Evolutionary conservation across 148 eudicot species (phyloP).

Genomic region (Fagopyrum esculentum): DNA sequence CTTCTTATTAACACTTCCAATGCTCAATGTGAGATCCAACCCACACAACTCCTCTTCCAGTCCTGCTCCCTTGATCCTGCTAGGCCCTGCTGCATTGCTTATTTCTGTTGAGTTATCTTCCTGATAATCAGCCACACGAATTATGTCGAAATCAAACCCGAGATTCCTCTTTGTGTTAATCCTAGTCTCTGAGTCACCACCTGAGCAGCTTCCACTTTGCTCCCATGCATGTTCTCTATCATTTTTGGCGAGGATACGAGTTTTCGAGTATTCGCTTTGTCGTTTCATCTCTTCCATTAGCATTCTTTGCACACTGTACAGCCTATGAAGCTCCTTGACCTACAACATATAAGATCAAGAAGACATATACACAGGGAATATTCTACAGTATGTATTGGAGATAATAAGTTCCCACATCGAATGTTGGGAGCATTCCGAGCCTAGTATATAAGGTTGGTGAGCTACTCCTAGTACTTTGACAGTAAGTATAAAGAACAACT

Average conservation of each 20-base stretch:
- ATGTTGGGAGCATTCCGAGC: no score
- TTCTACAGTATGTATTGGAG: no score
- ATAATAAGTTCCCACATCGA: no score
- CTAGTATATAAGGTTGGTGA: no score
- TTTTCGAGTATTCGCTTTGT: slow-evolving; percentile 1
- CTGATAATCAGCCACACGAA: not conserved
- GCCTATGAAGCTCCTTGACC: slow-evolving; percentile 49
- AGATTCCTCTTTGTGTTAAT: not conserved
- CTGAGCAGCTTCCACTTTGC: slow-evolving; percentile 8
- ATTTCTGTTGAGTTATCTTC: not conserved
- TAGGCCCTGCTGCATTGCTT: slow-evolving; percentile 6
- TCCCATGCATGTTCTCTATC: not conserved
- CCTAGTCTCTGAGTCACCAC: slow-evolving; percentile 1
- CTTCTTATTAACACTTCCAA: slow-evolving; percentile 10
- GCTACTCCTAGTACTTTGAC: not conserved
- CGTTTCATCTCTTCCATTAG: slow-evolving; percentile 32
- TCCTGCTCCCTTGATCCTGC: not conserved
- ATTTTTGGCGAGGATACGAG: not conserved
- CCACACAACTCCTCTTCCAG: slow-evolving; percentile 13
- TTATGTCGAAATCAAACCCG: not conserved
- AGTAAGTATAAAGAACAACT: not conserved
- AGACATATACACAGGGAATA: no score
- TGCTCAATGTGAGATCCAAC: slow-evolving; percentile 17
- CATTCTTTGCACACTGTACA: slow-evolving; percentile 36
- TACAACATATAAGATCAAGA: slow-evolving; percentile 10